These are phyloP conservation scores for Leishmania tropica DNA, from an alignment of 208 protist genomes.

Conservation along the genomic window DNA sequence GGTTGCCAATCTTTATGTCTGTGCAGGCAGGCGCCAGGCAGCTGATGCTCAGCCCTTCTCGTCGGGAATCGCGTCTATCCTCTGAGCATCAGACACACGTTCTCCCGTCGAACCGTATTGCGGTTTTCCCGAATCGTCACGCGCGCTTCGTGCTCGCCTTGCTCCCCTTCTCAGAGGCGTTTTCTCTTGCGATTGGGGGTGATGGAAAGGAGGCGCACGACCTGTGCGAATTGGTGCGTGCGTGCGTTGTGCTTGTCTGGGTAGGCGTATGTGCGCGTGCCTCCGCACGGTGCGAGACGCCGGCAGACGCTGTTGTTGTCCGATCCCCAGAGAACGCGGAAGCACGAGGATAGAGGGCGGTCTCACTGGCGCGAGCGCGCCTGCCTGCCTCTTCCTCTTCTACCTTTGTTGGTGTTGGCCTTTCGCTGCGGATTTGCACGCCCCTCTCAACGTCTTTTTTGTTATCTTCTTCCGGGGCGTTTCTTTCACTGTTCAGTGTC, in stretches of 20 bases:
- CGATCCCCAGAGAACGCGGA: background rate
- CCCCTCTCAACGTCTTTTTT: background rate
- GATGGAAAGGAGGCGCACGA: background rate
- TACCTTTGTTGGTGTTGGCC: background rate
- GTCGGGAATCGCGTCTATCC: background rate
- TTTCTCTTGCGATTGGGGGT: background rate
- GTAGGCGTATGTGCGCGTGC: background rate
- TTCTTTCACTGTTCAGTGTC: background rate
- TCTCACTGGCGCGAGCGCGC: background rate
- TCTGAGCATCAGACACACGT: background rate
- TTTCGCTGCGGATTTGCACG: background rate
- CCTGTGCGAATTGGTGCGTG: background rate
- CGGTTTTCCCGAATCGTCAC: background rate
- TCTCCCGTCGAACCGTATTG: background rate
- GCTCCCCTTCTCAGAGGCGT: background rate
- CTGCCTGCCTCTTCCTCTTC: background rate
- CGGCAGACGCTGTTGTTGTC: background rate
- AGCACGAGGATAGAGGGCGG: background rate
- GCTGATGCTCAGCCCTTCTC: background rate
- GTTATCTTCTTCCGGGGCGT: background rate
- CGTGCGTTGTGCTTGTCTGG: background rate
- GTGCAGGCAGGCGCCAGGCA: background rate
- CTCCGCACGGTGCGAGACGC: background rate
- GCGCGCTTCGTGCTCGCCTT: background rate
- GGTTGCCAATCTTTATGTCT: background rate